Percentiles rank a stretch among this genome's conserved stretches.
Conservation (phyloP, 2,329 filamentous ascomycete species). For the Zasmidium citrigriseum region DNA sequence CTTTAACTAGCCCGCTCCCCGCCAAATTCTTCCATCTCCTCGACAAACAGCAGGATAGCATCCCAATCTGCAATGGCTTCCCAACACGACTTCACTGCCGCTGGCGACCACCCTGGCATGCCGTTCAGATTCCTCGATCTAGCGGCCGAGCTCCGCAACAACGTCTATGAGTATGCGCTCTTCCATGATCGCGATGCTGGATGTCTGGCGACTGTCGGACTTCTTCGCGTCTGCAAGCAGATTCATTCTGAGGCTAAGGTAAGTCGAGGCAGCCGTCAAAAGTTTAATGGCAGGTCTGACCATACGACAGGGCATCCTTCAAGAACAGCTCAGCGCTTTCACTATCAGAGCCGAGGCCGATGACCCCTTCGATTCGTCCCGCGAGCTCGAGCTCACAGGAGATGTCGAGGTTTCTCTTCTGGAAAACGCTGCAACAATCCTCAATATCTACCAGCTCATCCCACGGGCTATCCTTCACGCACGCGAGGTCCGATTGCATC, state of each 20-base stretch:
- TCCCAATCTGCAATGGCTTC: too few relatives aligned
- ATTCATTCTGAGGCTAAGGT: not conserved
- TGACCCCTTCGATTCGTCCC: not conserved
- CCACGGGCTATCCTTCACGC: not conserved
- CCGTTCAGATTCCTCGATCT: not conserved
- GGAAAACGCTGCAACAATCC: not conserved
- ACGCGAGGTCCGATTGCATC: not conserved
- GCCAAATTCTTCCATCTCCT: not conserved
- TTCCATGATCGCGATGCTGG: not conserved
- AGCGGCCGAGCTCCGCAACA: not conserved
- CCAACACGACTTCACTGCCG: not conserved
- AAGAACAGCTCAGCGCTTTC: not conserved
- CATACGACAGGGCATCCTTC: not conserved
- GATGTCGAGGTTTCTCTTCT: not conserved
- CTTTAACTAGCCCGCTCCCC: not conserved
- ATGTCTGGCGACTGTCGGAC: not conserved
- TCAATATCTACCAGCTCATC: not conserved
- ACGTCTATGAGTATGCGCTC: not conserved
- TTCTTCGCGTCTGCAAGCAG: not conserved
- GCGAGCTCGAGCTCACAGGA: not conserved
- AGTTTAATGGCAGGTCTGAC: not conserved
- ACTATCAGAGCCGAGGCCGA: not conserved
- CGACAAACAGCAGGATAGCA: not conserved
- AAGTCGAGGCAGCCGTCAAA: not conserved
- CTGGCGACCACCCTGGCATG: not conserved